Base-by-base conservation (phyloP, 2,329 filamentous ascomycete species). In the Monosporascus ibericus region DNA sequence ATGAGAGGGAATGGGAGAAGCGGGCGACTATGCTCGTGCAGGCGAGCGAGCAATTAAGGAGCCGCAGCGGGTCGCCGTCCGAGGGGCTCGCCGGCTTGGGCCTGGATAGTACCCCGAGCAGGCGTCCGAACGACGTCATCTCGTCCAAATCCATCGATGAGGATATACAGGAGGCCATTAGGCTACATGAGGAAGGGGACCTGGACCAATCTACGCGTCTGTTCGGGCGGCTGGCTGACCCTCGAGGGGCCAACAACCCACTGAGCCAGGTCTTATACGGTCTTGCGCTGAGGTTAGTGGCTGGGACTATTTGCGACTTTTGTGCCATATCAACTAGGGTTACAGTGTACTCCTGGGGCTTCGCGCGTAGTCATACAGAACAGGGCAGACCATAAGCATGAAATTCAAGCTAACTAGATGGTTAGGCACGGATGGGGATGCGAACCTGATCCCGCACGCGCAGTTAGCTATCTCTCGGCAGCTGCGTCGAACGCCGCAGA, bases 251-350 rank as follows among this genome's bases (percentile, higher is more conserved):
- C 48, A 96, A 96, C 68, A 96, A 97, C 71, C 89, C 94, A 40
- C 78, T 99, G 58, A 94, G 90, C 64, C 92, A 99, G 73, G 94
- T 99, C 37, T 80, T 99, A 50, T 99, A 96, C 68, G 94, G 94
- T 3, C 86, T 99, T 53, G 92, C 92, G 49, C 72, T 96, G 59
- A 82, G 90, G 87, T 92, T 70, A 72, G 82, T 77, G 49, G 20
- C 14, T 22, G 30, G 5, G 9, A 3, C 22, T 14, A 25, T 17
- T n/a, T 44, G 40, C n/a, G 14, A 6, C 7, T 5, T 44, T n/a
- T 8, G 4, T 42, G 39, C n/a, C 20, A 42, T 42, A 34, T 34
- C 30, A 34, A 14, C 5, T 14, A 34, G 30, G 30, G 30, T 14
- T 34, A 34, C 30, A 9, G 30, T 11, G 27, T 5, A 34, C 14